These are phyloP conservation scores for Colletotrichum gloeosporioides DNA, from an alignment of 2,329 filamentous ascomycete species.

Conservation along the genomic window DNA sequence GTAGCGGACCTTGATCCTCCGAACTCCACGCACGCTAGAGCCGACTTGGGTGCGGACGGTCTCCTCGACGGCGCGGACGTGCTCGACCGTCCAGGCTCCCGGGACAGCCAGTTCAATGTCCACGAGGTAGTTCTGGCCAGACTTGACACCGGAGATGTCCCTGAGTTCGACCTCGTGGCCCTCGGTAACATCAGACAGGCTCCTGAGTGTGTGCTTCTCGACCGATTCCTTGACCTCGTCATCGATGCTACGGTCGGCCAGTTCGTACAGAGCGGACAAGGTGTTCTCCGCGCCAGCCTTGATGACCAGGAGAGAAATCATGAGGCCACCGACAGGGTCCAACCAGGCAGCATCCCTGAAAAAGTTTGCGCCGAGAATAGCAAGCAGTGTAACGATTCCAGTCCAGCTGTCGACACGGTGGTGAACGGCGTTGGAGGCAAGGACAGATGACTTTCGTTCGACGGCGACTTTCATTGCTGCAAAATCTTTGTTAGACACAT, in stretches of 20 bases:
- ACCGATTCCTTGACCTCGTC: slow-evolving; percentile 80
- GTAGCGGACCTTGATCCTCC: slow-evolving; percentile 84
- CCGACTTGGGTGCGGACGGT: slow-evolving; percentile 76
- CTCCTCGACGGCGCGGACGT: slow-evolving; percentile 74
- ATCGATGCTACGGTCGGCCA: slow-evolving; percentile 91
- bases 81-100: slow-evolving; percentile 74
- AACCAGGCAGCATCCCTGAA: slow-evolving; percentile 88
- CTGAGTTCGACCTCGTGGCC: slow-evolving; percentile 71
- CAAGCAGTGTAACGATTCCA: slow-evolving; percentile 88
- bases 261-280: slow-evolving; percentile 78
- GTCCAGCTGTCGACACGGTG: slow-evolving; percentile 96
- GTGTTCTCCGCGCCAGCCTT: slow-evolving; percentile 91
- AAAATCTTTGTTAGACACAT: background rate
- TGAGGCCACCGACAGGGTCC: slow-evolving; percentile 88
- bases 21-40: slow-evolving; percentile 80
- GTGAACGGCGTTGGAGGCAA: slow-evolving; percentile 95
- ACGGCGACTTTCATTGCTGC: slow-evolving; percentile 92
- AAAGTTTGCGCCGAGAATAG: slow-evolving; percentile 88
- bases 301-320: slow-evolving; percentile 94
- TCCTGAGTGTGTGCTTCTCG: slow-evolving; percentile 66
- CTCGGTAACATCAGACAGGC: slow-evolving; percentile 58
- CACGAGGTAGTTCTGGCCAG: slow-evolving; percentile 93
- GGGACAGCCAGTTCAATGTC: slow-evolving; percentile 88
- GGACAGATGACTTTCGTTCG: slow-evolving; percentile 92
- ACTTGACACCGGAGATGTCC: slow-evolving; percentile 89